These are phyloP conservation scores for Aspergillus bridgeri DNA, from an alignment of 495 filamentous ascomycete species.

Conservation along the genomic window DNA sequence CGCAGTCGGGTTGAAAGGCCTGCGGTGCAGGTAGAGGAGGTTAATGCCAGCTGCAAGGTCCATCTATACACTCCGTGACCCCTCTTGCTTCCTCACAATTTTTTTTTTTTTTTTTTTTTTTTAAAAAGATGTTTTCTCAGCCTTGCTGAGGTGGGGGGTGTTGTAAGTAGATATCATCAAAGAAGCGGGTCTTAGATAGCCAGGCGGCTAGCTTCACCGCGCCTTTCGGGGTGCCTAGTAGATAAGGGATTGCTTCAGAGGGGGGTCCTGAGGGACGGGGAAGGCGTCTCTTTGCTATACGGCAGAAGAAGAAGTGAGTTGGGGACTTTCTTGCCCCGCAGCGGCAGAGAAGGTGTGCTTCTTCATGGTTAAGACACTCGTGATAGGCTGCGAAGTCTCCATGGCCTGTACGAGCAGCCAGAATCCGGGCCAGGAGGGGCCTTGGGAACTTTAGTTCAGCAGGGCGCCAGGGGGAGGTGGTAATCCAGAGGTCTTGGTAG, in stretches of 20 bases:
- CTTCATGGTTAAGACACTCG: background rate
- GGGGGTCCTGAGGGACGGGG: background rate
- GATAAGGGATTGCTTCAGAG: background rate
- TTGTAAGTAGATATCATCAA: too few relatives aligned
- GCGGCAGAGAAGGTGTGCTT: too few relatives aligned
- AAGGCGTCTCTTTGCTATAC: background rate
- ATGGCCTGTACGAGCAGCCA: too few relatives aligned
- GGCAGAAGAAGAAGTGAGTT: background rate
- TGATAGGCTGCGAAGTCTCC: background rate
- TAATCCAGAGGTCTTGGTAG: background rate
- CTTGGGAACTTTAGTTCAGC: too few relatives aligned
- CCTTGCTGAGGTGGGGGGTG: background rate
- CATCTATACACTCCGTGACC: background rate
- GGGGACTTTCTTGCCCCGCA: too few relatives aligned
- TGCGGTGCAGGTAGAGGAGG: too few relatives aligned
- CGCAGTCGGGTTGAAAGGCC: too few relatives aligned
- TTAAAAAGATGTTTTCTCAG: background rate
- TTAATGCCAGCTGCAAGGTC: background rate
- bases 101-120: slow-evolving; percentile 2
- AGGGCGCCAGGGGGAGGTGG: too few relatives aligned
- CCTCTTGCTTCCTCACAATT: background rate
- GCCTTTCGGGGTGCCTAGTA: background rate
- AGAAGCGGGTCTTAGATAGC: background rate
- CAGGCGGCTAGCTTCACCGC: too few relatives aligned
- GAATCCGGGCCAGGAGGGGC: too few relatives aligned